These are phyloP conservation scores for Ophiosphaerella narmari DNA, from an alignment of 2,329 filamentous ascomycete species.

Conservation along the genomic window DNA sequence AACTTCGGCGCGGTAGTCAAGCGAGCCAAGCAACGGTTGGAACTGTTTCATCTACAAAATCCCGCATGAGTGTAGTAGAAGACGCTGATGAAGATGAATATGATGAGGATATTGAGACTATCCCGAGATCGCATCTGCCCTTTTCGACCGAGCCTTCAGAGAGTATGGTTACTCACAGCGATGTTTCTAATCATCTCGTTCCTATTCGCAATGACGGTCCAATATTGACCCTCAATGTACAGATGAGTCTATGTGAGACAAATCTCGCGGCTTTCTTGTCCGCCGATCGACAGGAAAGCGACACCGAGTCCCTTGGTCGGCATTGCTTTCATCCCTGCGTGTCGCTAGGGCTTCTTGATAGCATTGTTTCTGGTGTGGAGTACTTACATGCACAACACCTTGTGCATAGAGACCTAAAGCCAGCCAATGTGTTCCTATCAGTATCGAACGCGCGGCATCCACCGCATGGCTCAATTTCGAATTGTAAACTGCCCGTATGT, in stretches of 20 bases:
- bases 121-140: slow-evolving; percentile 42
- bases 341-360: slow-evolving; percentile 61
- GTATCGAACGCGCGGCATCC: slow-evolving; percentile 42
- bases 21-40: slow-evolving; percentile 46
- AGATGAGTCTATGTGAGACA: slow-evolving; percentile 69
- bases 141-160: slow-evolving; percentile 29
- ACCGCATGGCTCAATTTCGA: slow-evolving; percentile 52
- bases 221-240: slow-evolving; percentile 64
- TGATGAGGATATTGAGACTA: slow-evolving; percentile 56
- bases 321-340: slow-evolving; percentile 68
- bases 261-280: slow-evolving; percentile 64
- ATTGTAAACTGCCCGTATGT: slow-evolving; percentile 56
- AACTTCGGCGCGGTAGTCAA: slow-evolving; percentile 35
- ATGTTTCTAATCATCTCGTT: slow-evolving; percentile 30
- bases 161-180: slow-evolving; percentile 46
- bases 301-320: slow-evolving; percentile 32
- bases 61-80: slow-evolving; percentile 47
- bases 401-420: slow-evolving; percentile 70
- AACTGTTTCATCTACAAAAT: slow-evolving; percentile 47
- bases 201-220: slow-evolving; percentile 26
- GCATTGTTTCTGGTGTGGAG: slow-evolving; percentile 65
- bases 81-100: slow-evolving; percentile 43
- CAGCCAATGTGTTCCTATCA: slow-evolving; percentile 69
- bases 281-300: slow-evolving; percentile 15
- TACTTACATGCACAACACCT: slow-evolving; percentile 66